Conservation (phyloP, 805 yeast species). For the Ogataea paraovalis region DNA sequence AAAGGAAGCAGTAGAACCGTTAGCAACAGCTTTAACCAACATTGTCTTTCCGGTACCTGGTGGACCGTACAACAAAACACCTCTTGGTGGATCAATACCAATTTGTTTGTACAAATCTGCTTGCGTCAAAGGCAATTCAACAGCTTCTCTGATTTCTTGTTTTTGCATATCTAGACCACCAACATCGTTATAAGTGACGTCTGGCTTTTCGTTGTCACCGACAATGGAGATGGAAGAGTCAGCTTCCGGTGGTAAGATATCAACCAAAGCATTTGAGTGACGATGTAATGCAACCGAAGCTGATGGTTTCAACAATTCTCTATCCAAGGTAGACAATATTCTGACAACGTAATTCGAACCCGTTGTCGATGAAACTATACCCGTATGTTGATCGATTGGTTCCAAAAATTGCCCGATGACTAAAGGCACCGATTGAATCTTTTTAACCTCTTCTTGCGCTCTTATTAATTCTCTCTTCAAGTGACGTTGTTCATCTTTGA, state of each 20-base stretch:
- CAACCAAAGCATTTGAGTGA: constrained; percentile 96
- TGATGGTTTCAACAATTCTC: constrained; percentile 91
- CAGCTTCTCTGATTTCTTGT: constrained; percentile 98
- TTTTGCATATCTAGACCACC: constrained; percentile 99
- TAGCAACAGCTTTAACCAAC: constrained; percentile 98
- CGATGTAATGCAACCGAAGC: constrained; percentile 97
- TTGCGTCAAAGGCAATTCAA: constrained; percentile 92
- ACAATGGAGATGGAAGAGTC: constrained; percentile 94
- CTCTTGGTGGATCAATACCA: constrained; percentile 99
- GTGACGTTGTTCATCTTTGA: constrained; percentile 97
- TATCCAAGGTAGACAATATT: constrained; percentile 87
- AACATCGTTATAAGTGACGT: constrained; percentile 92
- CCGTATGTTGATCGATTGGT: constrained; percentile 94
- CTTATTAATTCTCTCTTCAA: constrained; percentile 89
- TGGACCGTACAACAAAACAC: constrained; percentile 96
- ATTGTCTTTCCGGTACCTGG: constrained; percentile 99
- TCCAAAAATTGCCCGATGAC: constrained; percentile 98
- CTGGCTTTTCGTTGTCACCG: constrained; percentile 90
- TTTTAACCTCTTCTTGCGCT: constrained; percentile 97
- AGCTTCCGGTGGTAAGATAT: constrained; percentile 97
- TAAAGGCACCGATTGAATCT: constrained; percentile 95
- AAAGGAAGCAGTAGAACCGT: constrained; percentile 90
- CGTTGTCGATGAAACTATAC: constrained; percentile 95
- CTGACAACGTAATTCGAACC: constrained; percentile 97
- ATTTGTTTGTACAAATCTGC: constrained; percentile 94